Evolutionary conservation across 805 yeast species (phyloP).

Genomic region (Jamesozyma piceae): DNA sequence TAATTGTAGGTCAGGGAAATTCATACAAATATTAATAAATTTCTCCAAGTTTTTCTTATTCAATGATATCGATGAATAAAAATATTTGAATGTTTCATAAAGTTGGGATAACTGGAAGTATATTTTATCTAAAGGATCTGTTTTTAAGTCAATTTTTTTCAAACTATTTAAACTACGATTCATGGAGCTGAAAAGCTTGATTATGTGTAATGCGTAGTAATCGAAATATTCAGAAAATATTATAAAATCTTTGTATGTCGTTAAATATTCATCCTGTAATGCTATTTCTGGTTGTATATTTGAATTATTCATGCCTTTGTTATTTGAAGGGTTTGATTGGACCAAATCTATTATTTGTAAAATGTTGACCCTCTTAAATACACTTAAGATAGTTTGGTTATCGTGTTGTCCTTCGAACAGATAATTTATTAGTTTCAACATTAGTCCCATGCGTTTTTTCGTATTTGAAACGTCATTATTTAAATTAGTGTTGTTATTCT

Average conservation of each 20-base stretch:
- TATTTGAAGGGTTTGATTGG: not conserved
- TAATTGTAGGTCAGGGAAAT: conserved; percentile 15
- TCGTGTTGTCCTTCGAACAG: conserved; percentile 22
- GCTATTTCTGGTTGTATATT: conserved; percentile 8
- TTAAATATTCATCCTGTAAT: conserved; percentile 27
- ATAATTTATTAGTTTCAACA: conserved; percentile 13
- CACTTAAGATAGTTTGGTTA: conserved; percentile 18
- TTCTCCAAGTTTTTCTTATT: conserved; percentile 6
- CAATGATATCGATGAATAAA: conserved; percentile 3
- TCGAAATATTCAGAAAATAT: conserved; percentile 29
- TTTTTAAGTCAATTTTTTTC: conserved; percentile 2
- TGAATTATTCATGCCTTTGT: not conserved
- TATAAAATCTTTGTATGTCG: conserved; percentile 26
- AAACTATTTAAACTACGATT: conserved; percentile 14
- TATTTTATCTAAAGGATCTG: conserved; percentile 1
- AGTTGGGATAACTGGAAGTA: conserved; percentile 9
- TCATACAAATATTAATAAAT: conserved; percentile 16
- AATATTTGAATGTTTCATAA: conserved; percentile 4
- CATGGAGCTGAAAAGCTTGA: conserved; percentile 11
- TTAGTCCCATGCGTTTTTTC: conserved; percentile 3
- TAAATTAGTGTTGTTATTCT: not conserved
- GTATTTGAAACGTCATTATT: not conserved
- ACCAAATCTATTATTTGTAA: conserved; percentile 27
- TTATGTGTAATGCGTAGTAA: conserved; percentile 8
- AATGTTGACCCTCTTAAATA: conserved; percentile 27